phyloP scores from a whole-genome alignment of 495 filamentous ascomycete genomes.

The Aspergillus homomorphus region DNA sequence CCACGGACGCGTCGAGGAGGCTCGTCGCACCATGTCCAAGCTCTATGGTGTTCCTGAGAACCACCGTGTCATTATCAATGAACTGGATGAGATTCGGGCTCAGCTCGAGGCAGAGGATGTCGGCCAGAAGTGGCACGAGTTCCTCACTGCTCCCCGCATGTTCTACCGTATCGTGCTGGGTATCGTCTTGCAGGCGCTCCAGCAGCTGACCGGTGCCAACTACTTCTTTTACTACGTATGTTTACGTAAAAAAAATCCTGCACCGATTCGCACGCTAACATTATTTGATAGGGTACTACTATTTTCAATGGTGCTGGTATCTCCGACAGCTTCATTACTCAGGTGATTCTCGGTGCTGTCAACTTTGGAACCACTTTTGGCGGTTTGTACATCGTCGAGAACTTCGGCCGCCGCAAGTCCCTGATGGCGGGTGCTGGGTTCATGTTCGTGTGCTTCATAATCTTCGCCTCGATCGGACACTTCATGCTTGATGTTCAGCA shows the following conservation, averaged over 20 bases:
- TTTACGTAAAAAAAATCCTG: conserved; percentile 11
- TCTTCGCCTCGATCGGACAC: conserved; percentile 68
- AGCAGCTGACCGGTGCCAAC: conserved; percentile 68
- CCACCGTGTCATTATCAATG: conserved; percentile 59
- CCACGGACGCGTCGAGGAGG: conserved; percentile 58
- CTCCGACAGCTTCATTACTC: conserved; percentile 65
- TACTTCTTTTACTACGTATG: conserved; percentile 79
- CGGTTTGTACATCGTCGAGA: conserved; percentile 68
- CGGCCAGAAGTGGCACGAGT: conserved; percentile 62
- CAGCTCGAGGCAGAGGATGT: conserved; percentile 55
- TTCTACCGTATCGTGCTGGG: conserved; percentile 67
- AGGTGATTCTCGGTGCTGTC: conserved; percentile 69
- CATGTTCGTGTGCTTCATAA: conserved; percentile 69
- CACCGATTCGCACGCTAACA: neutral
- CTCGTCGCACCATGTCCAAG: conserved; percentile 62
- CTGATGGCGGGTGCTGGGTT: conserved; percentile 63
- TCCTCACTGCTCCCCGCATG: conserved; percentile 70
- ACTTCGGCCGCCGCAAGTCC: conserved; percentile 64
- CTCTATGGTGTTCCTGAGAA: conserved; percentile 68
- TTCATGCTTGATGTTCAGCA: conserved; percentile 55
- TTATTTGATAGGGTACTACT: conserved; percentile 56
- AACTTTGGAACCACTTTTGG: conserved; percentile 71
- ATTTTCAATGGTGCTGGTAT: conserved; percentile 71
- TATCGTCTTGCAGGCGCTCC: conserved; percentile 64
- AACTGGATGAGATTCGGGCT: conserved; percentile 63